phyloP scores from a whole-genome alignment of 176 grass and related monocot species.

The Elymus sibiricus region DNA sequence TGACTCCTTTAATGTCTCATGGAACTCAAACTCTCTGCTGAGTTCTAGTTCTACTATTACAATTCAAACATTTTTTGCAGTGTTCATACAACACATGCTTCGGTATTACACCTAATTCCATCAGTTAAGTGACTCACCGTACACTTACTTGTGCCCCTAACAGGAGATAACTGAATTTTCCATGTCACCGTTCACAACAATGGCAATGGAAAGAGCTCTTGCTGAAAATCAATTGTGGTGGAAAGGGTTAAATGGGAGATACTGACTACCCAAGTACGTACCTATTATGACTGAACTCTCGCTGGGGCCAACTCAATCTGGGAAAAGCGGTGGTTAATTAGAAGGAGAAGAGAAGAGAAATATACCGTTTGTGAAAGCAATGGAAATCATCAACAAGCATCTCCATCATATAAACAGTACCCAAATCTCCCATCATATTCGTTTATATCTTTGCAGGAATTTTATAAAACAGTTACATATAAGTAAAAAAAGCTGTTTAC shows the following conservation, averaged over 20 bases:
- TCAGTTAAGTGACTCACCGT: not conserved
- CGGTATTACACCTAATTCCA: not conserved
- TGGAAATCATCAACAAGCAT: too few species aligned
- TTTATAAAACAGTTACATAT: too few species aligned
- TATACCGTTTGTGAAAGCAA: slow-evolving; percentile 15
- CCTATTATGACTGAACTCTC: too few species aligned
- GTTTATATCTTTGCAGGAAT: too few species aligned
- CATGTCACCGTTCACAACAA: not conserved
- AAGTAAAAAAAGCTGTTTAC: too few species aligned
- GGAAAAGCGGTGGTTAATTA: not conserved
- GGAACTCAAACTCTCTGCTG: too few species aligned
- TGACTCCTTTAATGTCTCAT: not conserved
- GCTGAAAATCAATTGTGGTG: not conserved
- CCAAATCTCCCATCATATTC: too few species aligned
- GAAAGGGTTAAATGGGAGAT: not conserved
- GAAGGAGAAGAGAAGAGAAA: not conserved
- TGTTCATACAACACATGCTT: not conserved
- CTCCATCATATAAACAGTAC: too few species aligned
- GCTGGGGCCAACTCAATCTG: not conserved
- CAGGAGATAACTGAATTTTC: not conserved
- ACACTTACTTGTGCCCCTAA: not conserved
- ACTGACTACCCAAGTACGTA: not conserved
- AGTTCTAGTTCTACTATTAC: not conserved
- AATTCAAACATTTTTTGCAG: not conserved
- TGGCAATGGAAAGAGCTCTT: not conserved